Evolutionary conservation across 371 early-diverging fungal genomes (phyloP), one percentile per base, ranked within the genome.

Genomic region (Nosema muscidifuracis): DNA sequence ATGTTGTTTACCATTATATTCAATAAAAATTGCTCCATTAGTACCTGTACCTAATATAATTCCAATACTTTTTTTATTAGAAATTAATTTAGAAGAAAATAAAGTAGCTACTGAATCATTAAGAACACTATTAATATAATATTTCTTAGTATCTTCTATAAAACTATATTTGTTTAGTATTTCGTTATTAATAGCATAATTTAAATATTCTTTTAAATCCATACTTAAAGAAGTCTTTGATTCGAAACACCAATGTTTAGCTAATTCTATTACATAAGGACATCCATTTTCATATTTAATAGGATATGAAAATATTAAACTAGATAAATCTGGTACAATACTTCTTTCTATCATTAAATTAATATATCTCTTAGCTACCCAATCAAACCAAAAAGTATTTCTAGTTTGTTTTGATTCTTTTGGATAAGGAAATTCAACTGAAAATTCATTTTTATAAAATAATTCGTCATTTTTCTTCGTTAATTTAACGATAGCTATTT

Each of bases 31-130:
- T 34, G 60, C 2, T 4, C 36, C 60, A 60, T 60, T 60, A 3
- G 60, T 60, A 13, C 60, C 60, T 34, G 60, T 60, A 34, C 60
- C 60, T 20, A 60, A 36, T 15, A 60, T 60, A 60, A 60, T 36
- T 2, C 60, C 60, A 16, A 60, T 36, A 15, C 16, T 6, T n/a
- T n/a, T 20, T 31, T 3, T 6, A 18, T 31, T 26, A 13, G 3
- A 2, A 3, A 34, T 60, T 1, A 34, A 13, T 60, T 60, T 60
- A 24, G 60, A 60, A 34, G 60, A 31, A 24, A 60, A 60, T 34
- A 34, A 60, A 2, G 33, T 60, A 16, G 60, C 60, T 4, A 60
- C 60, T 3, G 60, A 60, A 24, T 60, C 60, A 34, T 60, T 60
- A 34, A 60, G 18, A 60, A 60, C 60, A 20, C 36, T 34, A 3